phyloP scores from a whole-genome alignment of 495 filamentous ascomycete species.

The Aspergillus carlsbadensis region DNA sequence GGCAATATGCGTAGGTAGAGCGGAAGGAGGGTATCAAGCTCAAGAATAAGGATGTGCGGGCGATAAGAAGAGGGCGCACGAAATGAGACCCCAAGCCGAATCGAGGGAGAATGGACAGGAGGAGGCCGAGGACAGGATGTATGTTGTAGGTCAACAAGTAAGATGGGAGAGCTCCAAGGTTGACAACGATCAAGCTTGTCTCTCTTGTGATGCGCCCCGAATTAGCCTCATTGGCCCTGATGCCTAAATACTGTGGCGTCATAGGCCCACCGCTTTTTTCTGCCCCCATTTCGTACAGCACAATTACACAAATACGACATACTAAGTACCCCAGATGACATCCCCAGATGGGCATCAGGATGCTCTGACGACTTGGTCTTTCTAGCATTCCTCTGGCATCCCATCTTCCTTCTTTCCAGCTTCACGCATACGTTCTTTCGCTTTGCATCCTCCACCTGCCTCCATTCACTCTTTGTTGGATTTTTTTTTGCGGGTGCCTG shows the following conservation, averaged over 20 bases:
- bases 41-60: background rate
- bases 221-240: constrained; percentile 1
- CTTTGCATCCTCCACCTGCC: background rate
- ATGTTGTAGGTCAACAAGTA: background rate
- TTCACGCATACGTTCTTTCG: constrained; percentile 1
- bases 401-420: background rate
- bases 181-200: constrained; percentile 1
- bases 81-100: background rate
- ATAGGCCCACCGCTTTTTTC: background rate
- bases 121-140: background rate
- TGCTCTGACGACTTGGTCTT: background rate
- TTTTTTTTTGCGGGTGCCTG: constrained; percentile 5
- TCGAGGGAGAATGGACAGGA: background rate
- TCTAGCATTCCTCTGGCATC: background rate
- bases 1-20: constrained; percentile 3
- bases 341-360: constrained; percentile 10
- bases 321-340: constrained; percentile 9
- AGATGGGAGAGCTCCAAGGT: constrained; percentile 3
- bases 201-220: background rate
- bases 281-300: background rate
- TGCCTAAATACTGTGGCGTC: constrained; percentile 14
- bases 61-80: background rate
- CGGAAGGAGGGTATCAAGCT: background rate
- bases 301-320: constrained; percentile 2
- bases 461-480: background rate